Evolutionary conservation across 257 asterid species (phyloP).

Genomic region (Plantago major): DNA sequence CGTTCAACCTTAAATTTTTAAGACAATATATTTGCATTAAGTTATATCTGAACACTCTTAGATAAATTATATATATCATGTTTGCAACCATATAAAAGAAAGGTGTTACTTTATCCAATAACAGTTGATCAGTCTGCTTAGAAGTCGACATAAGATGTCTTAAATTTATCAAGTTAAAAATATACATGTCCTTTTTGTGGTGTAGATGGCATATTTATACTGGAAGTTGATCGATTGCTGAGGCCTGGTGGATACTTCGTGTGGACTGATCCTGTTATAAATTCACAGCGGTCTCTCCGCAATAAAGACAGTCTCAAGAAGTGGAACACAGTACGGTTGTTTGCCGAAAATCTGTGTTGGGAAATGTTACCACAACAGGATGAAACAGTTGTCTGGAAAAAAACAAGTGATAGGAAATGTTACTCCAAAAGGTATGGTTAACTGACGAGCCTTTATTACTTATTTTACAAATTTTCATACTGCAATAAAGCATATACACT

Average conservation of each 20-base stretch:
- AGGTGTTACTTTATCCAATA: too few species aligned
- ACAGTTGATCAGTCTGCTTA: too few species aligned
- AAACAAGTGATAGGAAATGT: slow-evolving; percentile 72
- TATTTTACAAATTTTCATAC: background rate
- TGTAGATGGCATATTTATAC: slow-evolving; percentile 72
- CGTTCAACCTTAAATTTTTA: background rate
- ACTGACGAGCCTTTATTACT: too few species aligned
- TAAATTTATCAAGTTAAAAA: too few species aligned
- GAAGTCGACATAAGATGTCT: too few species aligned
- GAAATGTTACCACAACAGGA: slow-evolving; percentile 88
- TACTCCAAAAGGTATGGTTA: slow-evolving; percentile 56
- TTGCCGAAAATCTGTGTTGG: slow-evolving; percentile 82
- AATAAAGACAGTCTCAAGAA: slow-evolving; percentile 72
- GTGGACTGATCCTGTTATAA: slow-evolving; percentile 89
- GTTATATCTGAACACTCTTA: too few species aligned
- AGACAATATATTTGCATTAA: too few species aligned
- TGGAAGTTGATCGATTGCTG: slow-evolving; percentile 86
- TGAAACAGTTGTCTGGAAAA: slow-evolving; percentile 94
- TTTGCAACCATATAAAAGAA: too few species aligned
- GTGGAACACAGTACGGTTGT: slow-evolving; percentile 66
- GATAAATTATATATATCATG: too few species aligned
- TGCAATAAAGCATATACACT: background rate
- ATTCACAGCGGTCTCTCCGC: slow-evolving; percentile 65
- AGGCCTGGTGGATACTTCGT: slow-evolving; percentile 99
- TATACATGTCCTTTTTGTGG: slow-evolving; percentile 17